Base-by-base conservation (phyloP, 2,329 filamentous ascomycete species). In the Apiospora phragmitis region DNA sequence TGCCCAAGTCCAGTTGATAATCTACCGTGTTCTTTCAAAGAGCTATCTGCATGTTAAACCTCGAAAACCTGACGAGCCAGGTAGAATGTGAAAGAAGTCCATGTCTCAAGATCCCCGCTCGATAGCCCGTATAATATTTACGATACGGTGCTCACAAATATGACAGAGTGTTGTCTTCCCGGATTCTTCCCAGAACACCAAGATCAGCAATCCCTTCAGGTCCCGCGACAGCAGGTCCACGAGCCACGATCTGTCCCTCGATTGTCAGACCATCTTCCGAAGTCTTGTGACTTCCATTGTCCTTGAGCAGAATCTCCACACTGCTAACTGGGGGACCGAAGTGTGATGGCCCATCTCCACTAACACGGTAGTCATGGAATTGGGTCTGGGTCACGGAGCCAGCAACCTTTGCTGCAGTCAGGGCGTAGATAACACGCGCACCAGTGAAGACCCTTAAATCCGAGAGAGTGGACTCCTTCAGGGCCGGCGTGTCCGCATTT, bases 381-480 rank as follows among this genome's bases (percentile, higher is more conserved):
- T 93, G 91, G 9, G 93, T 97, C 83, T 98, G 95, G 1, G 92
- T 86, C n/a, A 97, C 89, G 0, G 95, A 92, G 47, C 96, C 96
- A 2, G 95, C 95, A n/a, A 98, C 93, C 72, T 90, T 89, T 32
- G 94, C 85, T 0, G 93, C 91, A 24, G 94, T 93, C 69, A 99
- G 86, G 3, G 94, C 95, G 80, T 98, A 97, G 68, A 97, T 86
- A 70, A 98, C 86, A 68, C 94, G 90, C 1, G 94, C 92, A 38
- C 92, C 89, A 1, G 93, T 93, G 80, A 94, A 93, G 68, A 97
- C 88, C 65, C 95, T 90, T 70, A 98, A 83, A 77, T 98, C 94
- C 0, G 93, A 94, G 51, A 98, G 85, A 68, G 91, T 89, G 29
- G 87, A 82, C 3, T 92, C 90, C 51, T 88, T 92, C 16, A 98